phyloP scores from a whole-genome alignment of 1,284 basidiomycete genomes.

The Cystobasidiaceae sp. region DNA sequence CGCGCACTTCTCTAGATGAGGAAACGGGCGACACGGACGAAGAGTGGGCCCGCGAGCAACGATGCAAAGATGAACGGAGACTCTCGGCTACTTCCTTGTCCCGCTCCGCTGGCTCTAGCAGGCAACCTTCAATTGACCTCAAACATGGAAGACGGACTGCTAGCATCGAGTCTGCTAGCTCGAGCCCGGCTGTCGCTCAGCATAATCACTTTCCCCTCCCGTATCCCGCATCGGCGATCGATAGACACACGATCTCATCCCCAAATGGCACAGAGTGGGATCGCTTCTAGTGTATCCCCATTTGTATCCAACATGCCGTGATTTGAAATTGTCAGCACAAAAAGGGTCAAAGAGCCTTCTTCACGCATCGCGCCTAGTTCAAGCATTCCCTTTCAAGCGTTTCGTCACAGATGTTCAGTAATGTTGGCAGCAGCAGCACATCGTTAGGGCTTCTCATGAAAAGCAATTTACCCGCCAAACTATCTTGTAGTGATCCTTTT shows the following conservation, averaged over 20 bases:
- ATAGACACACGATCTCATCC: neutral
- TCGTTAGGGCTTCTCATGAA: no score
- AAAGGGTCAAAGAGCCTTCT: no score
- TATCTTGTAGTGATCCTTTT: no score
- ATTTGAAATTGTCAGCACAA: no score
- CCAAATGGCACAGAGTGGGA: slow-evolving; percentile 7
- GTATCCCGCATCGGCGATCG: neutral
- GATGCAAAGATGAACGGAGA: neutral
- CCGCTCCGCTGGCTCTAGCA: neutral
- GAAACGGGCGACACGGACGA: slow-evolving; percentile 28
- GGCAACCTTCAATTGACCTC: slow-evolving; percentile 6
- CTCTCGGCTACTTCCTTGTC: neutral
- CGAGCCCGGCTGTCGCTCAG: slow-evolving; percentile 14
- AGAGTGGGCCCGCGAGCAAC: slow-evolving; percentile 8
- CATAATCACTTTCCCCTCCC: slow-evolving; percentile 6
- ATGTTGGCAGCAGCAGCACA: no score
- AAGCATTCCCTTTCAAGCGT: no score
- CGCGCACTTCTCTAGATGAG: neutral
- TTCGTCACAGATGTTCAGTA: no score
- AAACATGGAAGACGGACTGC: slow-evolving; percentile 20
- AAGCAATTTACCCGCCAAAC: no score
- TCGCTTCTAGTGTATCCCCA: neutral
- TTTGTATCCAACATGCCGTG: neutral
- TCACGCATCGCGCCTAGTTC: no score
- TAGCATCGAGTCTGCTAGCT: slow-evolving; percentile 17